phyloP scores from a whole-genome alignment of 495 filamentous ascomycete genomes.

The Neurospora hispaniola region DNA sequence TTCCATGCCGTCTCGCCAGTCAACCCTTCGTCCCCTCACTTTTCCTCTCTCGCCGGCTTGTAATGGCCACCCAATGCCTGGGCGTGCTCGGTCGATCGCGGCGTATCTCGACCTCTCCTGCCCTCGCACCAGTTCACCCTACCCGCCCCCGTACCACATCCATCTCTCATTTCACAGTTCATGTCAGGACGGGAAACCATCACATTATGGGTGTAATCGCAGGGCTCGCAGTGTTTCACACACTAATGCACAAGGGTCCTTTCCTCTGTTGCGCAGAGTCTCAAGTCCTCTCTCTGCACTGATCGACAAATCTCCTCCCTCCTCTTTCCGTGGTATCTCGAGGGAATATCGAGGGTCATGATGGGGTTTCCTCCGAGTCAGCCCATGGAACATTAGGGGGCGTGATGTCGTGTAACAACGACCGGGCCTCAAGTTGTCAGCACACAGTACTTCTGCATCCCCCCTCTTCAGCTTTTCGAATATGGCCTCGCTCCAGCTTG shows the following conservation, averaged over 20 bases:
- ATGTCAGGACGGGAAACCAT: neutral
- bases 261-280: neutral
- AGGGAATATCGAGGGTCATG: neutral
- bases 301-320: neutral
- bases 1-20: neutral
- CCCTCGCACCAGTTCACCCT: neutral
- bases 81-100: neutral
- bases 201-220: neutral
- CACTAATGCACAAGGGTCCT: neutral
- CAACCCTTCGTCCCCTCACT: neutral
- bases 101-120: neutral
- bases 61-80: neutral
- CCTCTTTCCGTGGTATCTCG: too few species aligned
- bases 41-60: neutral
- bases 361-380: neutral
- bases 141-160: neutral
- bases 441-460: neutral
- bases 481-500: neutral
- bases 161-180: neutral
- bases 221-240: neutral
- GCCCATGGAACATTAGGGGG: neutral
- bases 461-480: neutral
- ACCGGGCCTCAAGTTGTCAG: neutral
- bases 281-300: neutral
- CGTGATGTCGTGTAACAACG: neutral